Evolutionary conservation across 139 green algal genomes (phyloP).

Genomic region (Tetratostichococcus sp.): DNA sequence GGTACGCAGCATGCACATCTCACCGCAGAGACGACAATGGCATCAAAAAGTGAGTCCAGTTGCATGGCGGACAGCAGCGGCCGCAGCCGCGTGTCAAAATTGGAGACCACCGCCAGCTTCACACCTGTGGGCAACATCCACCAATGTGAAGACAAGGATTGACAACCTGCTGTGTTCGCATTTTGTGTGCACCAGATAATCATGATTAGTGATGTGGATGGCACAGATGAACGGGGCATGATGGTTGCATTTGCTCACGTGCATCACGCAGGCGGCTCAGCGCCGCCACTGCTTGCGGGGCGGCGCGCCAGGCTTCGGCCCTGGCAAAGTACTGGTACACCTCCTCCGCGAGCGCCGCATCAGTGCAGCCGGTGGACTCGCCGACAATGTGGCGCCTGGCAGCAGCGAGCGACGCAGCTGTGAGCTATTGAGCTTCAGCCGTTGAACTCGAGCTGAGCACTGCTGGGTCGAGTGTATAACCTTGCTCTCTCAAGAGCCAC

Average conservation of each 20-base stretch:
- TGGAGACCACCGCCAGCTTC: constrained; percentile 71
- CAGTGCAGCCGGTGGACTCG: constrained; percentile 42
- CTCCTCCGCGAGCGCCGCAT: constrained; percentile 33
- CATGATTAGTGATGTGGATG: no score
- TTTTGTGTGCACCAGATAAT: no score
- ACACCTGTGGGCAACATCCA: constrained; percentile 29
- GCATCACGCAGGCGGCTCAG: constrained; percentile 47
- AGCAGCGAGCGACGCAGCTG: no score
- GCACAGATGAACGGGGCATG: background rate
- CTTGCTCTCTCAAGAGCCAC: no score
- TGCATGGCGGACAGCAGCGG: constrained; percentile 64
- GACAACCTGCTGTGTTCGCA: no score
- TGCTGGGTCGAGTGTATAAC: no score
- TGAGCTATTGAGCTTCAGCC: no score
- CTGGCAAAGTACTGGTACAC: constrained; percentile 66
- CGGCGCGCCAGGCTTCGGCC: constrained; percentile 48
- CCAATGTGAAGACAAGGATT: no score
- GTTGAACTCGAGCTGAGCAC: no score
- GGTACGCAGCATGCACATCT: no score
- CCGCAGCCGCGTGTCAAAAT: constrained; percentile 87
- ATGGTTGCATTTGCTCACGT: constrained; percentile 5
- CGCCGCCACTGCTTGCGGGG: constrained; percentile 42
- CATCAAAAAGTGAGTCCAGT: constrained; percentile 70
- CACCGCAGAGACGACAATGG: constrained; percentile 71
- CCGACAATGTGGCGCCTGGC: constrained; percentile 44